Conservation (phyloP, 805 yeast genomes). For the Spathaspora hagerdaliae region DNA sequence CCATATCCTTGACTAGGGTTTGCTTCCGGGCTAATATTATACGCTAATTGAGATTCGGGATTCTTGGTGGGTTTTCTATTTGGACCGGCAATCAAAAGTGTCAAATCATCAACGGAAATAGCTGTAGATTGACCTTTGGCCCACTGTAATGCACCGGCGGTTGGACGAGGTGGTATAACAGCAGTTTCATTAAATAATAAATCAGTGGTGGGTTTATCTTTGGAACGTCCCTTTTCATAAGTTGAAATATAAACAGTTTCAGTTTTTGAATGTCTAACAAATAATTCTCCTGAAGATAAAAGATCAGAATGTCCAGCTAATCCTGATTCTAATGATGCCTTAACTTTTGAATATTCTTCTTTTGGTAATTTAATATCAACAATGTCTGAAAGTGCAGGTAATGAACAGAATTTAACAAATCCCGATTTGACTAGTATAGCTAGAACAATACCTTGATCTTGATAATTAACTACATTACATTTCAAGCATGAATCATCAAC, state of each 20-base stretch:
- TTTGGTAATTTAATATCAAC: constrained; percentile 37
- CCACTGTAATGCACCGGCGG: constrained; percentile 77
- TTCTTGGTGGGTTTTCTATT: constrained; percentile 59
- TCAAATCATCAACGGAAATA: constrained; percentile 60
- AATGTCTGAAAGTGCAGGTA: constrained; percentile 65
- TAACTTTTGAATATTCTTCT: constrained; percentile 22
- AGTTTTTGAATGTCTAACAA: constrained; percentile 51
- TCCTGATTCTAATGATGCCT: constrained; percentile 16
- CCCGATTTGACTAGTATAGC: constrained; percentile 45
- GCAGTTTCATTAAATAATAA: constrained; percentile 66
- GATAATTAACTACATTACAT: constrained; percentile 48
- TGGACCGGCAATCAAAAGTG: constrained; percentile 67
- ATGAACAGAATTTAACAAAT: constrained; percentile 42
- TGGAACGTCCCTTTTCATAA: constrained; percentile 15
- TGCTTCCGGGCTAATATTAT: constrained; percentile 43
- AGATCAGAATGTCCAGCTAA: constrained; percentile 22
- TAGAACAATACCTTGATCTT: constrained; percentile 43
- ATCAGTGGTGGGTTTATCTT: constrained; percentile 39
- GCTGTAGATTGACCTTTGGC: constrained; percentile 67
- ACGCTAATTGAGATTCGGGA: constrained; percentile 54
- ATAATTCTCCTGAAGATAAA: constrained; percentile 52
- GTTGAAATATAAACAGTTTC: constrained; percentile 32
- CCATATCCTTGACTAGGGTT: constrained; percentile 35
- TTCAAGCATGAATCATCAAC: constrained; percentile 46
- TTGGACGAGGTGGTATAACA: constrained; percentile 74